Base-by-base conservation (phyloP, 2,329 filamentous ascomycete species). In the Nannizziopsis barbatae region DNA sequence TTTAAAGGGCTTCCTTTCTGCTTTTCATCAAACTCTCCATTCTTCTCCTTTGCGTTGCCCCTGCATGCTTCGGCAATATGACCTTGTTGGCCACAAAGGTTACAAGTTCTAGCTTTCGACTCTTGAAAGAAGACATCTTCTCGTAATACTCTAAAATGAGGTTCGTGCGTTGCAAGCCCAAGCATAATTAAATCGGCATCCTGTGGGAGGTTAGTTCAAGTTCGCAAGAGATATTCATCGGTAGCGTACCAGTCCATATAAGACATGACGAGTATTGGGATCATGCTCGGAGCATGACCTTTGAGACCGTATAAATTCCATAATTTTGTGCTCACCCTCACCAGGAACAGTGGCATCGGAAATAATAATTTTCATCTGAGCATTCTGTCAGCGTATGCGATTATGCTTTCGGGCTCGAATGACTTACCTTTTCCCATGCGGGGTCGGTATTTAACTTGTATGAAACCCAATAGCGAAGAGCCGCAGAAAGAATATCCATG, bases 171-270 rank as follows among this genome's bases (percentile, higher is more conserved):
- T 20, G 86, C 92, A 57, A 98, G 79, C 52, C 90, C 92, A 62
- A 98, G 74, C 92, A 98, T 98, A 69, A 98, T 98, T 56, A 98
- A 74, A 75, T 98, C 92, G 52, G 92, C 93, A 72, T 98, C 92
- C 62, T 69, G 51, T 31, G 30, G 45, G 8, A 45, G 14, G 52
- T 66, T 57, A 67, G 58, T 30, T 38, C 32, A 15, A 37, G 31
- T 37, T 18, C 18, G 15, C 22, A 3, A 20, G 4, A 17, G 27
- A 15, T 17, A 17, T 5, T 12, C 31, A 7, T 31, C 49, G 12
- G 15, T 42, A 32, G 58, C 65, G 43, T 59, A 68, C 66, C 56
- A 98, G 75, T 43, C 92, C 92, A 63, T 98, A 98, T 53, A 98
- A 95, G 59, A 98, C 93, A 69, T 98, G 92, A 52, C 86, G 84